Evolutionary conservation across 2,329 filamentous ascomycete genomes (phyloP), one percentile per base, ranked within the genome.

Genomic region (Neopestalotiopsis rosae): DNA sequence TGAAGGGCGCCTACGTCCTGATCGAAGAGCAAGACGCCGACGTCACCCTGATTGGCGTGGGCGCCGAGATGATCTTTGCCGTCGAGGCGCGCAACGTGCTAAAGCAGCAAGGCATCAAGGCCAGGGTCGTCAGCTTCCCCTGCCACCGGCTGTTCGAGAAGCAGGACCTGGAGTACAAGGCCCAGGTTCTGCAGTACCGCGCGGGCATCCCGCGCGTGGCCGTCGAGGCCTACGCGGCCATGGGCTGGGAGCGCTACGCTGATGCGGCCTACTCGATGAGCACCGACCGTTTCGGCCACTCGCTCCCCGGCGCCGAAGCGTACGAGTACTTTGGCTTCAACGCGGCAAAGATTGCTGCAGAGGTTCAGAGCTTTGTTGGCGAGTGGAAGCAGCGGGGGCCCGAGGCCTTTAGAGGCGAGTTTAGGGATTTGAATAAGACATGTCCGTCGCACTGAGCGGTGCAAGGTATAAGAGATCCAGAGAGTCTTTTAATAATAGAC

Each of bases 251-350:
- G 78, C 77, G 88, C 20, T 90, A 89, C 72, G 88, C 87, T 0
- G 85, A 89, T 75, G 88, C 87, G 0, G 86, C 98, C 87, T 99
- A 52, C 45, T 52, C 84, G 1, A 82, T 82, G 69, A 85, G 81
- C 62, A 85, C 90, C 82, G 81, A 81, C 59, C 79, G 80, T 0
- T 90, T 89, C 71, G 88, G 87, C 0, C 86, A 90, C 73, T 86
- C 82, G 14, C 74, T 90, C 61, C 87, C 88, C 0, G 85, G 87
- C 0, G 83, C 84, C 71, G 82, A 82, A 13, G 86, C 85, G 2
- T 89, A 89, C 74, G 82, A 85, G 71, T 85, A 84, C 67, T 89
- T 89, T 74, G 86, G 87, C 0, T 89, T 86, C 70, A 83, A 87
- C 64, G 81, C 59, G 5, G 59, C 34, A 2, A 49, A 65, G 59